Percentiles rank a stretch among this genome's conserved stretches.
Conservation (phyloP, 2,329 filamentous ascomycete species). For the Fusarium sp. region DNA sequence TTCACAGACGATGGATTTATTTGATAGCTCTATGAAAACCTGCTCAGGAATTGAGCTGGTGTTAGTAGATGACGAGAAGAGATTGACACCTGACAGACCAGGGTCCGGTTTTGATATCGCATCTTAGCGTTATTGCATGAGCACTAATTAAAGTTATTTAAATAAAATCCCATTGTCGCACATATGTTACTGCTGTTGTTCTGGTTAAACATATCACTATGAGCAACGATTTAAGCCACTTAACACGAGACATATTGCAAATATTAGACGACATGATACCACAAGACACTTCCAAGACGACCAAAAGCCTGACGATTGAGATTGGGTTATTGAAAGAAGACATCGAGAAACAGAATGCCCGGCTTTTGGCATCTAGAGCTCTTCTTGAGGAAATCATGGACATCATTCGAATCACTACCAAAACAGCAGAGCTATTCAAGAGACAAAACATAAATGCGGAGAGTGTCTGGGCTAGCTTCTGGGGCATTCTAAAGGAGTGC, state of each 20-base stretch:
- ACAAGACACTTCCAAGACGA: background rate
- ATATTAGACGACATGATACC: background rate
- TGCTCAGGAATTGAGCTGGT: no score
- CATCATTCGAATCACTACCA: background rate
- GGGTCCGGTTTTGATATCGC: no score
- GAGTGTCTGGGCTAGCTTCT: conserved; percentile 2
- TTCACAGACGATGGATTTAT: background rate
- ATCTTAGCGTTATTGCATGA: no score
- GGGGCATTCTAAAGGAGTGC: conserved; percentile 3
- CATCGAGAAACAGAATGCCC: background rate
- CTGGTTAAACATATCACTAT: no score
- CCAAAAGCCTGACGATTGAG: background rate
- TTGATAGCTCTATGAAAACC: no score
- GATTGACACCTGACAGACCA: no score
- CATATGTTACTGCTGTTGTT: no score
- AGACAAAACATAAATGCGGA: background rate
- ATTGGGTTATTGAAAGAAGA: background rate
- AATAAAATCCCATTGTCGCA: no score
- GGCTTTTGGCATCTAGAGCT: background rate
- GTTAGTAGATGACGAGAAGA: no score
- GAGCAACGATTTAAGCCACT: no score
- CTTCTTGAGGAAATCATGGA: background rate
- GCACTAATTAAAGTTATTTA: no score
- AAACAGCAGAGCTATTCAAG: background rate
- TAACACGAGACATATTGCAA: background rate